A percentile compares a stretch with the other conserved stretches of the same genome.
Conservation (phyloP, 331 rosid species). For the Arachis monticola region DNA sequence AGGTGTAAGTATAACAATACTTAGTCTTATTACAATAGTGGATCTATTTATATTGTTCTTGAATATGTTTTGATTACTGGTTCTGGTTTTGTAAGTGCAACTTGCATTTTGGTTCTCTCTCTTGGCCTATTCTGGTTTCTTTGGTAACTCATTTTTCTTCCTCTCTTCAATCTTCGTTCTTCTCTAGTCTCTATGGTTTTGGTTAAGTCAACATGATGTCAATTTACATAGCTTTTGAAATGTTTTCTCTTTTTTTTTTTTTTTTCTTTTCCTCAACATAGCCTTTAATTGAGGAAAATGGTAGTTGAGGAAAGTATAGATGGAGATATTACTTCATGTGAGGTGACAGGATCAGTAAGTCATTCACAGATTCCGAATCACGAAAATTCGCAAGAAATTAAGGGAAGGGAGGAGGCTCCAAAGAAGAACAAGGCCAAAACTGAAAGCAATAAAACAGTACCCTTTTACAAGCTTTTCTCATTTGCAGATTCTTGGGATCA, state of each 20-base stretch:
- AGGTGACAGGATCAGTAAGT: constrained; percentile 38
- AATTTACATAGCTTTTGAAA: constrained; percentile 12
- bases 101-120: constrained; percentile 18
- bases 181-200: constrained; percentile 10
- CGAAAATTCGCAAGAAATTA: constrained; percentile 27
- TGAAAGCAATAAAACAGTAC: constrained; percentile 55
- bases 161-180: background rate
- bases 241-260: background rate
- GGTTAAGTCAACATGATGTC: constrained; percentile 26
- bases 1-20: too few species aligned
- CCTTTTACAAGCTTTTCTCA: constrained; percentile 80
- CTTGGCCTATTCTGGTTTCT: constrained; percentile 5
- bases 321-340: constrained; percentile 30
- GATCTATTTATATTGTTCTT: background rate
- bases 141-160: background rate
- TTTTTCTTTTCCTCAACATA: background rate
- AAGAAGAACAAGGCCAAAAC: constrained; percentile 46
- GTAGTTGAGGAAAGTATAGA: constrained; percentile 34
- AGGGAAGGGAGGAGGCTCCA: constrained; percentile 27
- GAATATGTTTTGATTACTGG: constrained; percentile 26
- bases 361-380: constrained; percentile 27
- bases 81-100: constrained; percentile 29
- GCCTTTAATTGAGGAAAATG: constrained; percentile 38
- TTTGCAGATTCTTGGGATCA: constrained; percentile 75
- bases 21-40: too few species aligned